phyloP scores from a whole-genome alignment of 2,329 filamentous ascomycete species.

The Didymella exigua region DNA sequence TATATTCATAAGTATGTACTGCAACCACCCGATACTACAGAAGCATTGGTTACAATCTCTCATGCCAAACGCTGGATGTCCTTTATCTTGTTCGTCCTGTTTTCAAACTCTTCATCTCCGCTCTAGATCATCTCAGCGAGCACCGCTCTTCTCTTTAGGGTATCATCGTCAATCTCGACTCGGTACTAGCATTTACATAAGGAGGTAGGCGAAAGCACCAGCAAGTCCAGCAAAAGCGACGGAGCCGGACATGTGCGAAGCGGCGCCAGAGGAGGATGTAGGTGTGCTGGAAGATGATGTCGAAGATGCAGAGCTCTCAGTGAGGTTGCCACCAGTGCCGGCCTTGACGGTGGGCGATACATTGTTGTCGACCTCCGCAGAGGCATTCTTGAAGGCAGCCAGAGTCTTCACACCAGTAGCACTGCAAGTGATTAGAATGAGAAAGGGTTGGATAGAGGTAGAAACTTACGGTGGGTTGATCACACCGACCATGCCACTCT shows the following conservation, averaged over 20 bases:
- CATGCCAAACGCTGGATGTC: not conserved
- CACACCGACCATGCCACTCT: slow-evolving; percentile 49
- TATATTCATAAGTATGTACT: slow-evolving; percentile 5
- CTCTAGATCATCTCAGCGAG: not conserved
- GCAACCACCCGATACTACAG: not conserved
- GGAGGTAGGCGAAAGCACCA: slow-evolving; percentile 38
- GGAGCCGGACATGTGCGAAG: slow-evolving; percentile 33
- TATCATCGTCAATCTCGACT: slow-evolving; percentile 19
- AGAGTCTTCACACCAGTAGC: slow-evolving; percentile 30
- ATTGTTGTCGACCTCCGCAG: slow-evolving; percentile 26
- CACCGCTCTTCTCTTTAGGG: slow-evolving; percentile 3
- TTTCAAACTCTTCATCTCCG: not conserved
- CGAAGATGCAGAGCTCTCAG: slow-evolving; percentile 23
- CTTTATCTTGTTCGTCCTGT: not conserved
- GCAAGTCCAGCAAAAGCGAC: slow-evolving; percentile 35
- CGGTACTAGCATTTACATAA: slow-evolving; percentile 30
- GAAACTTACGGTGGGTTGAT: slow-evolving; percentile 47
- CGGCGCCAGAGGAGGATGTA: slow-evolving; percentile 31
- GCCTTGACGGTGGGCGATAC: slow-evolving; percentile 33
- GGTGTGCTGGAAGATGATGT: slow-evolving; percentile 23
- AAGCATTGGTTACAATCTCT: slow-evolving; percentile 4
- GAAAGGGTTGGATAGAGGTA: no score
- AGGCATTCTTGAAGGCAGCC: slow-evolving; percentile 34
- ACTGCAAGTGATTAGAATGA: slow-evolving; percentile 24
- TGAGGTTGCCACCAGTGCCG: slow-evolving; percentile 35